Evolutionary conservation across 2,329 filamentous ascomycete species (phyloP).

Genomic region (Cladosporium sp.): DNA sequence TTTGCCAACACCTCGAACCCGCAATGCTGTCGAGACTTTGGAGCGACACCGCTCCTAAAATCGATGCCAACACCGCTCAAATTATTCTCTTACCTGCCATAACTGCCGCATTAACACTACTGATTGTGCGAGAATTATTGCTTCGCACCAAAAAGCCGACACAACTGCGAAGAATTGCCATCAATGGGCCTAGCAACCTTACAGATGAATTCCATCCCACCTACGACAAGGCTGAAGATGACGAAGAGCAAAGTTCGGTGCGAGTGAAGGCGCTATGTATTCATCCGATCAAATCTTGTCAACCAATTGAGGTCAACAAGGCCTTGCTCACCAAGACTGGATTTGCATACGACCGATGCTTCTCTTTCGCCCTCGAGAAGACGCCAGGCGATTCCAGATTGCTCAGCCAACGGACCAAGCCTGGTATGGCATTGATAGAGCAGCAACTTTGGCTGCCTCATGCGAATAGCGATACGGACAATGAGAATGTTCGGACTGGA

Average conservation of each 20-base stretch:
- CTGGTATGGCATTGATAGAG: not conserved
- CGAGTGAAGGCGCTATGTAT: constrained; percentile 3
- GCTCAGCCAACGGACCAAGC: not conserved
- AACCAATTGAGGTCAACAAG: not conserved
- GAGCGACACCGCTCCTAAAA: no score
- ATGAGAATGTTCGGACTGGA: not conserved
- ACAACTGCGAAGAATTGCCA: no score
- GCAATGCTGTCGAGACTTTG: no score
- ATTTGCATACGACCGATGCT: constrained; percentile 2
- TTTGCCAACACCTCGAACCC: no score
- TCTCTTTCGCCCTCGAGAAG: not conserved
- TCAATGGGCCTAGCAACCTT: not conserved
- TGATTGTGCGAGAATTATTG: no score
- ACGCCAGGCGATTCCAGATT: not conserved
- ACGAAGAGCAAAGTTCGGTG: not conserved
- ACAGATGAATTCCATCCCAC: not conserved
- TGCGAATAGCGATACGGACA: not conserved
- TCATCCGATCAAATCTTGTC: constrained; percentile 1
- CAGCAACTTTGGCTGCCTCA: constrained; percentile 2
- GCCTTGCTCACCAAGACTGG: constrained; percentile 2
- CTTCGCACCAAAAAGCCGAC: no score
- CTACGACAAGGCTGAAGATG: not conserved
- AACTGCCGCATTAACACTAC: no score
- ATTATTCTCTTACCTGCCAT: no score
- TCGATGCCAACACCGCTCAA: no score